Evolutionary conservation across 225 moss, liverwort and hornwort species (phyloP).

Genomic region (Sphagnum tenellum): DNA sequence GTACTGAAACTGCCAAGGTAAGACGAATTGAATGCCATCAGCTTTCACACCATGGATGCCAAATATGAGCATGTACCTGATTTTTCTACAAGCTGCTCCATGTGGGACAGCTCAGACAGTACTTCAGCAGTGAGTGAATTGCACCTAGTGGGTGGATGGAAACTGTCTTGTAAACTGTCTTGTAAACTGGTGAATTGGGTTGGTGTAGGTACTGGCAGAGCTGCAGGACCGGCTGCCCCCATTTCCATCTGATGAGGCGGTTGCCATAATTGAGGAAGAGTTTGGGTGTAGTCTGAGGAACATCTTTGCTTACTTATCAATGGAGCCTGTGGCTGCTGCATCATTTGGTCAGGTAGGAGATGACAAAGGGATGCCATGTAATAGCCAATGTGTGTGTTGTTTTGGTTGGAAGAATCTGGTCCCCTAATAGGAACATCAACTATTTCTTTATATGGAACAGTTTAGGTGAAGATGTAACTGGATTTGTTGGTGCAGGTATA

Average conservation of each 20-base stretch:
- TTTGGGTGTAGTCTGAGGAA: conserved; percentile 42
- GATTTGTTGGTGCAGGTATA: conserved; percentile 52
- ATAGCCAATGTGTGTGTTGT: no score
- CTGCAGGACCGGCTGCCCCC: conserved; percentile 93
- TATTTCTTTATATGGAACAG: no score
- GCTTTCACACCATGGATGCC: no score
- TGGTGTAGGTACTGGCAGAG: conserved; percentile 72
- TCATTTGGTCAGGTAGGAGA: conserved; percentile 88
- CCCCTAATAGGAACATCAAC: no score
- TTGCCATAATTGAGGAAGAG: conserved; percentile 72
- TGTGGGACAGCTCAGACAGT: no score
- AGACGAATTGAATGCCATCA: neutral
- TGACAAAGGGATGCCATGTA: neutral
- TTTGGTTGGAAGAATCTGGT: no score
- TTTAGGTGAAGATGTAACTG: neutral
- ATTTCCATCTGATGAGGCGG: conserved; percentile 67
- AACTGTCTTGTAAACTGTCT: neutral
- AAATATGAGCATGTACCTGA: no score
- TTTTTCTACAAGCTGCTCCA: no score
- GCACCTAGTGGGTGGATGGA: no score
- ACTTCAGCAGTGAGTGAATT: no score
- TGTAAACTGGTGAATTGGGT: neutral
- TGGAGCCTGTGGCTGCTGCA: conserved; percentile 83
- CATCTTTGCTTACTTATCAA: conserved; percentile 57
- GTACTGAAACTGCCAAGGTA: conserved; percentile 84